Evolutionary conservation across 2,329 filamentous ascomycete species (phyloP).

Genomic region (Nigrospora osmanthi): DNA sequence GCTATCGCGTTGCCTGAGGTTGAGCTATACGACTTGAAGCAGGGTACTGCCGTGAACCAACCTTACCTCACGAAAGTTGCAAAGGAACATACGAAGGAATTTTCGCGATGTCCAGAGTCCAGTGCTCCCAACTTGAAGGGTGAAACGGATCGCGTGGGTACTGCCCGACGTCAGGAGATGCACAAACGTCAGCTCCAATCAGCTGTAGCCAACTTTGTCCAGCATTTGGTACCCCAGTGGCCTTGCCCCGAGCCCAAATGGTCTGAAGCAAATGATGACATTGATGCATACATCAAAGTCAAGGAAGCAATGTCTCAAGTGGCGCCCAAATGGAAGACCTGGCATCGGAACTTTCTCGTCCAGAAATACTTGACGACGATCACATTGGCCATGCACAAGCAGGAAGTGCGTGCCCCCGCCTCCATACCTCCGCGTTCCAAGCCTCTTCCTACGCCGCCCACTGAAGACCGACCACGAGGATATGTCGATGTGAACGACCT

Average conservation of each 20-base stretch:
- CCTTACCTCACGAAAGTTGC: too few species aligned
- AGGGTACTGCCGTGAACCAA: too few species aligned
- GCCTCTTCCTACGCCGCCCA: too few species aligned
- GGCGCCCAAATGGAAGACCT: neutral
- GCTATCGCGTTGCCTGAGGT: too few species aligned
- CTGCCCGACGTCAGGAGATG: neutral
- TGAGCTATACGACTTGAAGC: too few species aligned
- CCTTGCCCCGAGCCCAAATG: neutral
- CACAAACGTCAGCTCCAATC: neutral
- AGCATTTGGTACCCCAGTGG: neutral
- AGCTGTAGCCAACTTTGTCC: neutral
- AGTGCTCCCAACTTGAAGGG: too few species aligned
- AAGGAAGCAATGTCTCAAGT: neutral
- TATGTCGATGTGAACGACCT: neutral
- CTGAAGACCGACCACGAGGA: neutral
- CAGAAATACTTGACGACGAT: neutral
- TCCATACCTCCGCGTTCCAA: neutral
- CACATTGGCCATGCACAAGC: too few species aligned
- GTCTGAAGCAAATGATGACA: neutral
- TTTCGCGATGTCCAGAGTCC: too few species aligned
- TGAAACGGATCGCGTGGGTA: neutral
- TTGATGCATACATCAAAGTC: neutral
- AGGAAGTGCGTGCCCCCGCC: neutral
- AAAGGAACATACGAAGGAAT: too few species aligned
- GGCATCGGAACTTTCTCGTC: neutral